A percentile compares a stretch with the other conserved stretches of the same genome.
phyloP scores from a whole-genome alignment of 441 rosid genomes.

The Pelargonium cotyledonis region DNA sequence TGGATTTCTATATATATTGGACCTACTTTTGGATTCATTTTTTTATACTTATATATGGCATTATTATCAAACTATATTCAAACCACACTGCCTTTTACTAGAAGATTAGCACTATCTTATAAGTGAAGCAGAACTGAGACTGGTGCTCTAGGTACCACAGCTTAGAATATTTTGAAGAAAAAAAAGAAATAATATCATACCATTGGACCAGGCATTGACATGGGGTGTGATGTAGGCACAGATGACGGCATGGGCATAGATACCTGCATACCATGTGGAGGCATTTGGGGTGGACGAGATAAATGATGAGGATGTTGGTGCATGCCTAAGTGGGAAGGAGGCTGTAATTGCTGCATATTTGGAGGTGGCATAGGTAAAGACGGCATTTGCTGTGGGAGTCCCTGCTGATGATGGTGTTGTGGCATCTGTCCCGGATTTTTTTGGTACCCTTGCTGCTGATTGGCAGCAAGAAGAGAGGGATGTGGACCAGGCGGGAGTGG shows the following conservation, averaged over 20 bases:
- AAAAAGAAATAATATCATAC: conserved; percentile 34
- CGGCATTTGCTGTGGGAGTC: conserved; percentile 63
- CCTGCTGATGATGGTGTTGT: conserved; percentile 62
- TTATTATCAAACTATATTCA: not conserved
- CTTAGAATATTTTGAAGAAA: not conserved
- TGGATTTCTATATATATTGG: not conserved
- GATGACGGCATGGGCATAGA: conserved; percentile 47
- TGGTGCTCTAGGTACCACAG: not conserved
- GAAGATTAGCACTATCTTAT: not conserved
- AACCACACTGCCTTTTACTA: not conserved
- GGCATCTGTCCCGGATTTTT: conserved; percentile 60
- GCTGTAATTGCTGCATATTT: conserved; percentile 83
- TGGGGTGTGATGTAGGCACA: conserved; percentile 43
- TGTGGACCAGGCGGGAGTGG: conserved; percentile 98
- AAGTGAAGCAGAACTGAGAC: not conserved
- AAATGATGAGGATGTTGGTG: conserved; percentile 68
- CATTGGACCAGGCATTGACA: conserved; percentile 71
- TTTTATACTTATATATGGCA: not conserved
- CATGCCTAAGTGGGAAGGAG: conserved; percentile 71
- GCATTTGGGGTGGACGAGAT: conserved; percentile 67
- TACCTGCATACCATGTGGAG: conserved; percentile 59
- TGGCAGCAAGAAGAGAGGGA: conserved; percentile 69
- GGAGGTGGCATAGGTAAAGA: conserved; percentile 59
- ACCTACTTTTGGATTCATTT: not conserved
- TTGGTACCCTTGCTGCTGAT: conserved; percentile 83